Conservation (phyloP, 495 filamentous ascomycete genomes). For the Oidiodendron maius region DNA sequence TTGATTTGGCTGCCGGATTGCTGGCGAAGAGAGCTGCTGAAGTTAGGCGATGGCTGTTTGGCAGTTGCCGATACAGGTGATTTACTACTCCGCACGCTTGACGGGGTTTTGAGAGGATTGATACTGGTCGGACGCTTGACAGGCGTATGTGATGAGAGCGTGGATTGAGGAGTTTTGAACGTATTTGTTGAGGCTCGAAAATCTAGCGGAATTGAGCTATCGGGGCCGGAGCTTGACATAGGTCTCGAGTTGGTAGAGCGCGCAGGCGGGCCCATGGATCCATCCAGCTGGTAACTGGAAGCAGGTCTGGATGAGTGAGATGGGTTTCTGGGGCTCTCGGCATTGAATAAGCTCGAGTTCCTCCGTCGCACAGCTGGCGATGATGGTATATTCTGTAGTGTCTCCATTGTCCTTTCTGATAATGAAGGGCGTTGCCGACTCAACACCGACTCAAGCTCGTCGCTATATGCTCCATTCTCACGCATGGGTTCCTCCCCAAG, state of each 20-base stretch:
- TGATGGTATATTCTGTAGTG: conserved; percentile 55
- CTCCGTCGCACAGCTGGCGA: conserved; percentile 53
- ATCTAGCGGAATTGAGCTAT: conserved; percentile 26
- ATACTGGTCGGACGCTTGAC: conserved; percentile 6
- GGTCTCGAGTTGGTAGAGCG: conserved; percentile 42
- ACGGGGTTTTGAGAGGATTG: conserved; percentile 12
- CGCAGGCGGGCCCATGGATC: conserved; percentile 33
- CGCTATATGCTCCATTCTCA: conserved; percentile 4
- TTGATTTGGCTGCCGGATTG: conserved; percentile 40
- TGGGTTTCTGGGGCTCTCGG: conserved; percentile 50
- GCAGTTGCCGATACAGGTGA: neutral
- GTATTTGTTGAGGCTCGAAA: conserved; percentile 21
- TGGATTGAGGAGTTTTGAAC: conserved; percentile 22
- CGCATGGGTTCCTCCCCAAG: conserved; percentile 1
- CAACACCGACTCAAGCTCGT: conserved; percentile 9
- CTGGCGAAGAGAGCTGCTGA: conserved; percentile 15
- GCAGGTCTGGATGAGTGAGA: conserved; percentile 22
- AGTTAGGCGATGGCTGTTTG: conserved; percentile 20
- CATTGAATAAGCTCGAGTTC: conserved; percentile 56
- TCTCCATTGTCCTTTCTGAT: conserved; percentile 65
- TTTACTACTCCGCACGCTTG: neutral
- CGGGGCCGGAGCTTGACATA: conserved; percentile 41
- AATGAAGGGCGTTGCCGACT: conserved; percentile 43
- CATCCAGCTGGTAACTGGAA: conserved; percentile 13
- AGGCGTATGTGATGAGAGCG: conserved; percentile 19